Percentiles rank a stretch among this genome's conserved stretches.
These are phyloP conservation scores for Arthroderma uncinatum DNA, from an alignment of 2,329 filamentous ascomycete genomes.

Conservation along the genomic window DNA sequence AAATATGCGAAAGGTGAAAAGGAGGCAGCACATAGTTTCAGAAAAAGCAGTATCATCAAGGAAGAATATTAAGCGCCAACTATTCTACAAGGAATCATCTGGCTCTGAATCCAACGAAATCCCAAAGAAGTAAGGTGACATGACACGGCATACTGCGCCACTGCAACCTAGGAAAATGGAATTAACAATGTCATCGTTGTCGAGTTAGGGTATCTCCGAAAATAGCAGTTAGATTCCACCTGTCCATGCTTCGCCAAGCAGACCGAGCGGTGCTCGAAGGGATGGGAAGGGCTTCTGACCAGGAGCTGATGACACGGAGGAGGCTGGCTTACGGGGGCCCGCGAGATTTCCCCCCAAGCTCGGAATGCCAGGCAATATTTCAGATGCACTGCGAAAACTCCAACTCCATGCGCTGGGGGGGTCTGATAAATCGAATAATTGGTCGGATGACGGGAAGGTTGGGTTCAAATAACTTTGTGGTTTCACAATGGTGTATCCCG, in stretches of 20 bases:
- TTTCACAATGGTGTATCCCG: conserved; percentile 6
- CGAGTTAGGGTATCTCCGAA: conserved; percentile 2
- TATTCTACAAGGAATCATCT: conserved; percentile 4
- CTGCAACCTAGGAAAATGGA: not conserved
- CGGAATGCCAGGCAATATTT: not conserved
- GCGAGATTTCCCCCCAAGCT: not conserved
- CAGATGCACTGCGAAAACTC: not conserved
- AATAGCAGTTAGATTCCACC: not conserved
- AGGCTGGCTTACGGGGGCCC: not conserved
- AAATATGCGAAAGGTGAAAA: not conserved
- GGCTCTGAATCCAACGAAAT: not conserved
- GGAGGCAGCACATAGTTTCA: not conserved
- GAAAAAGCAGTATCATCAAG: not conserved
- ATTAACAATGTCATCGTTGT: conserved; percentile 1
- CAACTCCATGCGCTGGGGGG: not conserved
- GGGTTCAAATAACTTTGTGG: not conserved
- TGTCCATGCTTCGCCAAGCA: not conserved
- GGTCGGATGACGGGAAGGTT: not conserved
- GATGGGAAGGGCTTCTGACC: not conserved
- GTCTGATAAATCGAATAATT: not conserved
- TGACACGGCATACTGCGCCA: conserved; percentile 4
- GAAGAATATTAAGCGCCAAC: conserved; percentile 1
- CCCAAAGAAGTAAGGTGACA: not conserved
- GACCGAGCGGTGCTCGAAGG: not conserved
- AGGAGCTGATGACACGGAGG: not conserved